Evolutionary conservation across 495 filamentous ascomycete species (phyloP).

Genomic region (Penicillium pancosmium): DNA sequence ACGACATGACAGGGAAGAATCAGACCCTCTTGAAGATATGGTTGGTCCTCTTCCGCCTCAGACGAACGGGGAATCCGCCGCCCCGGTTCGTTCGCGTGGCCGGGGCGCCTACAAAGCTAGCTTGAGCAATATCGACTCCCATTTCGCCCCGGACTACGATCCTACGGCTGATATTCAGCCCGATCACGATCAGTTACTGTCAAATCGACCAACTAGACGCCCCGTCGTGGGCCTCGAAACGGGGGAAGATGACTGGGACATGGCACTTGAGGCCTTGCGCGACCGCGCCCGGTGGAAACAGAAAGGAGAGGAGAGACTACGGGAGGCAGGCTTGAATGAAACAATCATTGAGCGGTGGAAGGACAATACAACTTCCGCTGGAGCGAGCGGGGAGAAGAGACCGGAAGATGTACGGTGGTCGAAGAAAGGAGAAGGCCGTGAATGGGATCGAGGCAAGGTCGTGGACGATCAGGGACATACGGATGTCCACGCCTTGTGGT

Average conservation of each 20-base stretch:
- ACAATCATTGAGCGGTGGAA: slow-evolving; percentile 79
- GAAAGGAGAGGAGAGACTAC: slow-evolving; percentile 75
- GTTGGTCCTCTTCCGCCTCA: slow-evolving; percentile 77
- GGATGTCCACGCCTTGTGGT: slow-evolving; percentile 54
- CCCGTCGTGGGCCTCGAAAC: slow-evolving; percentile 48
- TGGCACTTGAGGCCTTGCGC: slow-evolving; percentile 77
- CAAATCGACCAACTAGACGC: slow-evolving; percentile 27
- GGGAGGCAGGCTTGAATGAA: slow-evolving; percentile 78
- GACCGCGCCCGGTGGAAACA: slow-evolving; percentile 82
- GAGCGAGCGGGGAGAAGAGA: slow-evolving; percentile 47
- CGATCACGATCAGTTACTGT: slow-evolving; percentile 43
- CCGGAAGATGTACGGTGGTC: slow-evolving; percentile 76
- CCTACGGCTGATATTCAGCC: slow-evolving; percentile 69
- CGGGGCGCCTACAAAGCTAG: slow-evolving; percentile 63
- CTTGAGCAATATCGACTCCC: slow-evolving; percentile 73
- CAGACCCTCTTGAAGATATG: slow-evolving; percentile 77
- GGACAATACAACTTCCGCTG: slow-evolving; percentile 50
- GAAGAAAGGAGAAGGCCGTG: slow-evolving; percentile 75
- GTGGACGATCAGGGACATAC: slow-evolving; percentile 64
- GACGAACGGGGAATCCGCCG: slow-evolving; percentile 28
- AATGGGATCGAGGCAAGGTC: slow-evolving; percentile 90
- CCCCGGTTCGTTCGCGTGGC: slow-evolving; percentile 65
- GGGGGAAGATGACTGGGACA: slow-evolving; percentile 74
- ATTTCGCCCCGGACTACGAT: slow-evolving; percentile 79
- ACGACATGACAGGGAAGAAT: slow-evolving; percentile 45